Evolutionary conservation across 2,329 filamentous ascomycete genomes (phyloP), one percentile per base, ranked within the genome.

Genomic region (Ophiostoma triangulosporum): DNA sequence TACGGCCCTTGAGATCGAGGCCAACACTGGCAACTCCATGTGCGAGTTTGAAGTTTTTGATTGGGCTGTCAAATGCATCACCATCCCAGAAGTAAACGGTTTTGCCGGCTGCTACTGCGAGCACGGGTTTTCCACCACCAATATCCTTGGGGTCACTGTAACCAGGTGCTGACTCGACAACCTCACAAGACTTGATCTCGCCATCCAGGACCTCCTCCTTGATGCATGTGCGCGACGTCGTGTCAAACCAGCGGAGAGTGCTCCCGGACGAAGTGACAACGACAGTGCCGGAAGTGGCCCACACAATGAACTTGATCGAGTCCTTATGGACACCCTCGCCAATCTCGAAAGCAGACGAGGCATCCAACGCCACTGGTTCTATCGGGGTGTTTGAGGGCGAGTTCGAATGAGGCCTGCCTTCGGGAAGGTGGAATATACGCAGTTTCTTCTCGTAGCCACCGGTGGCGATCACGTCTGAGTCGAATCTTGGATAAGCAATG

Each of bases 381-480:
- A 65, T 58, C 26, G 63, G 61, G 9, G 62, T 59, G 12, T 60
- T 61, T 27, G 61, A 68, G 54, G 62, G 65, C 24, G 58, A 62
- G 35, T 63, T 33, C 57, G 60, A 66, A 60, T 36, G 70, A 61
- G 55, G 71, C 65, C 70, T 69, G 38, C 77, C 73, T 56, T 82
- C 80, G 15, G 80, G 80, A 15, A 98, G 74, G 62, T 97, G 91
- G 64, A 93, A 98, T 58, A 98, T 84, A 52, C 91, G 87, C 51
- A 98, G 78, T 69, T 93, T 96, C 76, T 96, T 97, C 71, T 98
- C 93, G 72, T 87, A 87, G 26, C 93, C 93, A 32, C 91, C 93
- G 0, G 93, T 97, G 6, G 91, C 93, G 27, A 98, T 75, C 54
- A 95, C 83, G n/a, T 86, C 85, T 22, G 82, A 83, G 52, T 83